phyloP scores from a whole-genome alignment of 139 green algal species.

The Spirogloea muscicola region DNA sequence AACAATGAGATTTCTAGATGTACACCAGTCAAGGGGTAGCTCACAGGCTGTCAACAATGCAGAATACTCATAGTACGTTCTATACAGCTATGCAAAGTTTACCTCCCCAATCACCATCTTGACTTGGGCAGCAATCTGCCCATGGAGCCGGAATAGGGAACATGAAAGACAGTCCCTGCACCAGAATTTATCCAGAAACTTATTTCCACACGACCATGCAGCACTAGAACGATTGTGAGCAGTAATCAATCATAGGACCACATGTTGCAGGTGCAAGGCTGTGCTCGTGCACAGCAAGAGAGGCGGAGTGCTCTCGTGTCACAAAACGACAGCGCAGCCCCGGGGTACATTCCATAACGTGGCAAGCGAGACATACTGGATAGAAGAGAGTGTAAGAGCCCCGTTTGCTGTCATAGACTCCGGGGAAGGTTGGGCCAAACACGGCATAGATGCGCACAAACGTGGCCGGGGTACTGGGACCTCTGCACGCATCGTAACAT shows the following conservation, averaged over 20 bases:
- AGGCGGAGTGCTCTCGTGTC: not conserved
- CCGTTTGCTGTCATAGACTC: conserved; percentile 10
- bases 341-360: not conserved
- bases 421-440: conserved; percentile 56
- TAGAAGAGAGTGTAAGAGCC: conserved; percentile 51
- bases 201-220: not conserved
- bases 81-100: not conserved
- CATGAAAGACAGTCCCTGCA: conserved; percentile 16
- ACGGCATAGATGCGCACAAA: conserved; percentile 55
- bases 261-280: not conserved
- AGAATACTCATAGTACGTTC: not conserved
- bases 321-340: not conserved
- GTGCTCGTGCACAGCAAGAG: not conserved
- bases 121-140: conserved; percentile 4
- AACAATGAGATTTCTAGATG: conserved; percentile 5
- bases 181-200: not conserved
- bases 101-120: conserved; percentile 3
- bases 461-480: conserved; percentile 40
- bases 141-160: conserved; percentile 37
- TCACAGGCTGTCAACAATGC: not conserved
- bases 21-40: not conserved
- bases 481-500: conserved; percentile 26
- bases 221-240: not conserved
- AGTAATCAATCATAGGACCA: not conserved
- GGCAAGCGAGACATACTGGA: conserved; percentile 36